A percentile compares a stretch with the other conserved stretches of the same genome.
These are phyloP conservation scores for Naganishia cerealis DNA, from an alignment of 1,284 basidiomycete species.

Conservation along the genomic window DNA sequence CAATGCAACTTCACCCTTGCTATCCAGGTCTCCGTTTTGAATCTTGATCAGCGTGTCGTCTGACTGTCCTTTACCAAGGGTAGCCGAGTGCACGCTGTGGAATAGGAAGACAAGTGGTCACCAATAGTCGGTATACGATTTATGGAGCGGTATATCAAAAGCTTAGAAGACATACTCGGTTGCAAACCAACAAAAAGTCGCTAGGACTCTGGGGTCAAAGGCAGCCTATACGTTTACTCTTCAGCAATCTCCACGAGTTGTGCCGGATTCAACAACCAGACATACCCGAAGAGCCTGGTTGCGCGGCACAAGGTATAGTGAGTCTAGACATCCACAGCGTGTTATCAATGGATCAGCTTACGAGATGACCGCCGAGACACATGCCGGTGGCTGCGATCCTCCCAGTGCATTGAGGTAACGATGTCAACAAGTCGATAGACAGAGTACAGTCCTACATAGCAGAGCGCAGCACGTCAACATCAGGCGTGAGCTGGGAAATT, in stretches of 20 bases:
- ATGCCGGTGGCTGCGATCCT: conserved; percentile 67
- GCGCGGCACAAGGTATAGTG: neutral
- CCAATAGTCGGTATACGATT: neutral
- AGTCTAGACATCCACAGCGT: neutral
- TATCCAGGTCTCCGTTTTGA: conserved; percentile 68
- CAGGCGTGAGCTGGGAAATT: neutral
- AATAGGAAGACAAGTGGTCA: conserved; percentile 7
- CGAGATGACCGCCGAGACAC: conserved; percentile 58
- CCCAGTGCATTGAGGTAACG: conserved; percentile 79
- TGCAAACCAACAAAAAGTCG: conserved; percentile 87
- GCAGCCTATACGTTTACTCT: conserved; percentile 64
- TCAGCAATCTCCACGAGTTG: neutral
- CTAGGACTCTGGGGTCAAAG: conserved; percentile 77
- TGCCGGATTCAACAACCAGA: neutral
- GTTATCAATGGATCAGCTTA: conserved; percentile 47
- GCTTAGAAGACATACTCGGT: conserved; percentile 61
- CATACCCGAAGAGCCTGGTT: conserved; percentile 62
- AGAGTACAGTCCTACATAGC: conserved; percentile 68
- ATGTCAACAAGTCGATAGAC: conserved; percentile 69
- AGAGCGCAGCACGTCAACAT: neutral
- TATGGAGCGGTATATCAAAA: neutral
- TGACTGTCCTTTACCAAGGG: conserved; percentile 75
- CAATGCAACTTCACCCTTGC: conserved; percentile 82
- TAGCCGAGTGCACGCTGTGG: conserved; percentile 68
- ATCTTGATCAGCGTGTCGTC: conserved; percentile 75